phyloP scores from a whole-genome alignment of 176 grass and related monocot genomes.

The Zea luxurians region DNA sequence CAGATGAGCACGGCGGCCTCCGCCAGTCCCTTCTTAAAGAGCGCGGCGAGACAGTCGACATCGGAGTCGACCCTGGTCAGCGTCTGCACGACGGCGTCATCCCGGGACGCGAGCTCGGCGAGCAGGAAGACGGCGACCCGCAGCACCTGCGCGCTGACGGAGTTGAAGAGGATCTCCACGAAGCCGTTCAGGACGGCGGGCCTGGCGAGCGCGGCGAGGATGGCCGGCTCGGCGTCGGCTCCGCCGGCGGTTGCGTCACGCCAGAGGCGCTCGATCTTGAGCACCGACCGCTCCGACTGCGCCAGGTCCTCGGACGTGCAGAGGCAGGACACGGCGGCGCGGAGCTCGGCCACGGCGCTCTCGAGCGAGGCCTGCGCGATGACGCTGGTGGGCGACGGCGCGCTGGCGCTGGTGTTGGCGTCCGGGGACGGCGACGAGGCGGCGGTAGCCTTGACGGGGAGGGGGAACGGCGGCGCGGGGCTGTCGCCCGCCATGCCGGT shows the following conservation, averaged over 20 bases:
- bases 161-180: conserved; percentile 72
- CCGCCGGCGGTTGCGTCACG: conserved; percentile 15
- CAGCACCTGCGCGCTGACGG: conserved; percentile 48
- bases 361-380: conserved; percentile 54
- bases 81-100: conserved; percentile 59
- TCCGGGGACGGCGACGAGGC: conserved; percentile 42
- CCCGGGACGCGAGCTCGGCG: conserved; percentile 47
- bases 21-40: conserved; percentile 68
- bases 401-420: conserved; percentile 21
- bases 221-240: conserved; percentile 4
- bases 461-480: conserved; percentile 3
- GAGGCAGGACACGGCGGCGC: conserved; percentile 55
- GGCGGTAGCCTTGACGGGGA: conserved; percentile 15
- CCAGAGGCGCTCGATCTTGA: conserved; percentile 58
- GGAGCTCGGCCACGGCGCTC: conserved; percentile 45
- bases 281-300: conserved; percentile 52
- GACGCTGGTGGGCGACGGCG: conserved; percentile 56
- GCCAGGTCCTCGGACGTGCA: conserved; percentile 62
- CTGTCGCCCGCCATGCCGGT: conserved; percentile 23
- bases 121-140: conserved; percentile 57
- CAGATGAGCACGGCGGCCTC: conserved; percentile 58
- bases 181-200: conserved; percentile 68
- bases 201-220: conserved; percentile 35
- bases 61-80: conserved; percentile 64
- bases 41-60: conserved; percentile 64